A percentile compares a stretch with the other conserved stretches of the same genome.
Conservation (phyloP, 1,284 basidiomycete genomes). For the Ustilago sp. region DNA sequence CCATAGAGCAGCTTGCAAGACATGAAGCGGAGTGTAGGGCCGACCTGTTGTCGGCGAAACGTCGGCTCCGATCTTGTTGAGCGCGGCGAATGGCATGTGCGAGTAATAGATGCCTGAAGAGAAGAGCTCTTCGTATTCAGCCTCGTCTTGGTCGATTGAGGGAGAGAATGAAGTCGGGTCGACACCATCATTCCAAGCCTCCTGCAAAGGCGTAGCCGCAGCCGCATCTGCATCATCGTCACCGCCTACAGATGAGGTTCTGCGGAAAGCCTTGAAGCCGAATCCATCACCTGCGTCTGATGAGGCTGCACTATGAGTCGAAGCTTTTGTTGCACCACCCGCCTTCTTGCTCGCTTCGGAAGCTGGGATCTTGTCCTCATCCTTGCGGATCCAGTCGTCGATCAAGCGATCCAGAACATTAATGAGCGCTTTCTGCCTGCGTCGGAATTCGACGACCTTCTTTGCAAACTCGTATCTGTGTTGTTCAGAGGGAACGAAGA, state of each 20-base stretch:
- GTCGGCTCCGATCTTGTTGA: conserved; percentile 51
- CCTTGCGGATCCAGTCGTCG: conserved; percentile 39
- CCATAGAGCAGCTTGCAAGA: conserved; percentile 61
- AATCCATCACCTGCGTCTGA: conserved; percentile 42
- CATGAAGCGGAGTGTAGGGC: conserved; percentile 48
- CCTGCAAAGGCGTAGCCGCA: conserved; percentile 31
- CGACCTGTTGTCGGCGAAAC: conserved; percentile 41
- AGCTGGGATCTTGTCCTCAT: conserved; percentile 9
- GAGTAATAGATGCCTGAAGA: conserved; percentile 84
- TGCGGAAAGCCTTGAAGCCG: conserved; percentile 45
- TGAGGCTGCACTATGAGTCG: conserved; percentile 17
- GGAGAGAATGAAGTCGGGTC: conserved; percentile 33
- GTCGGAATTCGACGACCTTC: conserved; percentile 79
- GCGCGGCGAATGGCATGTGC: conserved; percentile 76
- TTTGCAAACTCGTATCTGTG: conserved; percentile 84
- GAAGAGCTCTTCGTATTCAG: conserved; percentile 75
- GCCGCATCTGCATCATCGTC: conserved; percentile 36
- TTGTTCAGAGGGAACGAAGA: conserved; percentile 83
- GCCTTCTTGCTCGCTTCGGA: conserved; percentile 21
- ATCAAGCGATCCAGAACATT: conserved; percentile 43
- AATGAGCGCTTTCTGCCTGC: conserved; percentile 70
- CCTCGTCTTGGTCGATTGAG: conserved; percentile 55
- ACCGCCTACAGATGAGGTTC: conserved; percentile 16
- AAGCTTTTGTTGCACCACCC: conserved; percentile 15
- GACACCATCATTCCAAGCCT: conserved; percentile 41